Conservation (phyloP, 768 basidiomycete species). For the Pulveroboletus sp. region DNA sequence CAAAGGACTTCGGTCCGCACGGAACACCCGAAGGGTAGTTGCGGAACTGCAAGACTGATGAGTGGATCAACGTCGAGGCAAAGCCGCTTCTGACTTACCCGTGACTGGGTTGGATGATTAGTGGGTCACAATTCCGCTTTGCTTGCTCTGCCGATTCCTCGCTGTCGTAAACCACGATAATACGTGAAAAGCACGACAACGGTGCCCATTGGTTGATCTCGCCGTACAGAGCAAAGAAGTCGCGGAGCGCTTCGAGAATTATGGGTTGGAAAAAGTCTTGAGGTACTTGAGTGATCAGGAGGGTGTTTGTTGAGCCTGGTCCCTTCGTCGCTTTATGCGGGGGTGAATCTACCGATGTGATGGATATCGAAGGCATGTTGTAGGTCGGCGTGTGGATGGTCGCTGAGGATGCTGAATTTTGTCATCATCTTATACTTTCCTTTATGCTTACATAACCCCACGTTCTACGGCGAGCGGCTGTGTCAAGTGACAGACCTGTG, state of each 20-base stretch:
- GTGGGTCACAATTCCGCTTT: conserved; percentile 61
- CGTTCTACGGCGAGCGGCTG: conserved; percentile 7
- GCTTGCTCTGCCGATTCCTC: conserved; percentile 65
- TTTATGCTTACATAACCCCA: conserved; percentile 24
- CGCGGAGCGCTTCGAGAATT: conserved; percentile 59
- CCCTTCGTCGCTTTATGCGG: background rate
- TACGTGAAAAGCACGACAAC: conserved; percentile 72
- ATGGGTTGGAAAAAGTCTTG: conserved; percentile 70
- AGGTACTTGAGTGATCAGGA: conserved; percentile 78
- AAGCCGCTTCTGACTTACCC: conserved; percentile 40
- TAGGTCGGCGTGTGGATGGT: background rate
- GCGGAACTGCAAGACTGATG: conserved; percentile 37
- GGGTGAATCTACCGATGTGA: conserved; percentile 17
- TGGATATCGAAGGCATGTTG: conserved; percentile 29
- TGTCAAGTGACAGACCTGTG: too few species aligned
- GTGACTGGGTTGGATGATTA: conserved; percentile 50
- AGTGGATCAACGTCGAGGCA: conserved; percentile 2
- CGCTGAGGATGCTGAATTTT: conserved; percentile 1
- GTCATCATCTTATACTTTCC: conserved; percentile 4
- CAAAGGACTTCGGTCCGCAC: conserved; percentile 69
- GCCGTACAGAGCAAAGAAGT: conserved; percentile 76
- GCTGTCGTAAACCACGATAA: conserved; percentile 72
- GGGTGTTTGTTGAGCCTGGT: conserved; percentile 63
- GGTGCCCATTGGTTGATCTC: conserved; percentile 90
- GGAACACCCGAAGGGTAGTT: conserved; percentile 61